Evolutionary conservation across 2,329 filamentous ascomycete genomes (phyloP).

Genomic region (Rhynchosporium agropyri): DNA sequence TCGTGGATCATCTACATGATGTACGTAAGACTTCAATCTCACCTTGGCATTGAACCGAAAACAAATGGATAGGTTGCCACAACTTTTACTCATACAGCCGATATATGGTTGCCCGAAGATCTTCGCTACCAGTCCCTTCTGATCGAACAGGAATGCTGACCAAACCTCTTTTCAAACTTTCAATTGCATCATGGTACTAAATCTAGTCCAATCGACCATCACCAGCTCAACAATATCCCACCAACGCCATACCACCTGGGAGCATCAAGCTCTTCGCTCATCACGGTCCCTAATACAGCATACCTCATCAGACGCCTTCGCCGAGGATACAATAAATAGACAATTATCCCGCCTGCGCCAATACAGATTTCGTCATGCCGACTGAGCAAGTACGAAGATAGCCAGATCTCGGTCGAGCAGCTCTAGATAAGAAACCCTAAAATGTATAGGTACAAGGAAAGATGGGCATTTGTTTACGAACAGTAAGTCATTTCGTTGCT

Average conservation of each 20-base stretch:
- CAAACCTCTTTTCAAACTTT: too few species aligned
- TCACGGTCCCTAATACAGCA: conserved; percentile 10
- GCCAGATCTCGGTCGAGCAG: not conserved
- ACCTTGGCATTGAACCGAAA: too few species aligned
- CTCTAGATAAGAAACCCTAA: conserved; percentile 8
- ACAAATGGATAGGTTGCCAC: too few species aligned
- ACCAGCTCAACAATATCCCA: conserved; percentile 11
- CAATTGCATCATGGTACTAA: conserved; percentile 5
- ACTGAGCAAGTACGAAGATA: conserved; percentile 7
- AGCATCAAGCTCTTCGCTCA: conserved; percentile 18
- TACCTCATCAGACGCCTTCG: conserved; percentile 26
- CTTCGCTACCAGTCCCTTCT: not conserved
- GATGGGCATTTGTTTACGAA: not conserved
- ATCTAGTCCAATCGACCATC: conserved; percentile 13
- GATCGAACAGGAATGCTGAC: not conserved
- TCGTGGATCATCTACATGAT: not conserved
- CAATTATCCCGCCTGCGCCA: conserved; percentile 26
- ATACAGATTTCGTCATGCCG: conserved; percentile 12
- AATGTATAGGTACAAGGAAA: conserved; percentile 25
- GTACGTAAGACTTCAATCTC: not conserved
- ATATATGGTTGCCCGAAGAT: too few species aligned
- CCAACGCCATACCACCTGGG: conserved; percentile 23
- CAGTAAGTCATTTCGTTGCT: not conserved
- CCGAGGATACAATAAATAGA: conserved; percentile 15
- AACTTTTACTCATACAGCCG: too few species aligned